Base-by-base conservation (phyloP, 2,329 filamentous ascomycete species). In the Phaeosphaeriaceae sp. region DNA sequence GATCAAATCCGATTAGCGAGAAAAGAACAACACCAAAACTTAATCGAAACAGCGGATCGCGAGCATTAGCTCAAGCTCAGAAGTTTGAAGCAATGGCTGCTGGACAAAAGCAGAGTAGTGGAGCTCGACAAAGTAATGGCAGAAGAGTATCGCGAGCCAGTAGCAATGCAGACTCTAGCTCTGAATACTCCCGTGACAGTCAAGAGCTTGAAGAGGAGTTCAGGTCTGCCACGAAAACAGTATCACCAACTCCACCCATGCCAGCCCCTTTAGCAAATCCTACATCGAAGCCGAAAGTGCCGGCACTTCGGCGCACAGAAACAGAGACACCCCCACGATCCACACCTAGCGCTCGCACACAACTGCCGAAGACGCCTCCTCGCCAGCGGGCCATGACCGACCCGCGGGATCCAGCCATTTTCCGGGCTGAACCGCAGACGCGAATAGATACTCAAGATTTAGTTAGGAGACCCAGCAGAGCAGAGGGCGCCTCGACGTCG, bases 41-140 rank as follows among this genome's bases (percentile, higher is more conserved):
- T 4, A 71, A 70, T 24, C 58, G 72, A 45, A 71, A 59, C 47
- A 73, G 69, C 25, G 68, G 69, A 19, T 63, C 67, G 2, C 62
- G 63, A 60, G 57, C 71, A 2, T 54, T 75, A 25, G 64, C 69
- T 7, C 69, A 75, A 55, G 72, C 72, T 3, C 70, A 73, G 25
- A 69, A 62, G 56, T 75, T 75, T 44, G 72, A 75, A 49, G 61
- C 68, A 9, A 57, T 72, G 65, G 64, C 63, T 41, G 60, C 61
- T 31, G 61, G 55, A 21, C 58, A 65, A 48, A 63, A 59, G 19
- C 57, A 58, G 6, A 62, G 58, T 3, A 51, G 56, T 2, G 56
- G 56, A n/a, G 5, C 33, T 1, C 24, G 9, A 3, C 24, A 13
- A 9, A 60, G 27, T 33, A 52, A 33, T 2, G 46, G 6, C 7